Evolutionary conservation across 306 rosid genomes (phyloP).

Genomic region (Cucumis hystrix): DNA sequence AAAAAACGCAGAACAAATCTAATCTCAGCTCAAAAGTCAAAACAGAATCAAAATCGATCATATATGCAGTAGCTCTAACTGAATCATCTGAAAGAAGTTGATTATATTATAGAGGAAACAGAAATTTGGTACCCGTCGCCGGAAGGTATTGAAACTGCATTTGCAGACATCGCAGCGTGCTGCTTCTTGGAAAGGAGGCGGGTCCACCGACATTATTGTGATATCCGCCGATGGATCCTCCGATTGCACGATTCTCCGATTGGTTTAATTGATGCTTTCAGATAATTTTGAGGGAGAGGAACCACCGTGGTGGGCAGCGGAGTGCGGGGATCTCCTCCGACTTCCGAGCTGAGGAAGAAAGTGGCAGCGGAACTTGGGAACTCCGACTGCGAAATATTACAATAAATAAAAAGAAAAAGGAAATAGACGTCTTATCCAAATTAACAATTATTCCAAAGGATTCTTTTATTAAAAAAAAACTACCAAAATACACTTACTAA

Average conservation of each 20-base stretch:
- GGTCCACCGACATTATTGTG: constrained; percentile 40
- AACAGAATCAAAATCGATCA: not conserved
- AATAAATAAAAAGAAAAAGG: not conserved
- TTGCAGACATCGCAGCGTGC: constrained; percentile 89
- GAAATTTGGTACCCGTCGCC: constrained; percentile 58
- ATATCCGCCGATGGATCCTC: not conserved
- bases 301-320: not conserved
- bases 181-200: constrained; percentile 85
- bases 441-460: not conserved
- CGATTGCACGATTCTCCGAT: not conserved
- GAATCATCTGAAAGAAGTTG: not conserved
- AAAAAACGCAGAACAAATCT: not conserved
- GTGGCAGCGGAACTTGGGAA: not conserved
- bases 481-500: too few relatives aligned
- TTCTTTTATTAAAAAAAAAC: too few relatives aligned
- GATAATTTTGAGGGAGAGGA: not conserved
- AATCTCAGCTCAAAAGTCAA: not conserved
- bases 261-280: not conserved
- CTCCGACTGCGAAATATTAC: not conserved
- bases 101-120: not conserved
- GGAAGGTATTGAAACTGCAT: constrained; percentile 90
- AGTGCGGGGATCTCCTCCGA: not conserved
- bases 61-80: not conserved
- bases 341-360: not conserved
- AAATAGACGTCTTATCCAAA: not conserved